These are phyloP conservation scores for Apiotrichum porosum DNA, from an alignment of 1,284 basidiomycete genomes.

Conservation along the genomic window DNA sequence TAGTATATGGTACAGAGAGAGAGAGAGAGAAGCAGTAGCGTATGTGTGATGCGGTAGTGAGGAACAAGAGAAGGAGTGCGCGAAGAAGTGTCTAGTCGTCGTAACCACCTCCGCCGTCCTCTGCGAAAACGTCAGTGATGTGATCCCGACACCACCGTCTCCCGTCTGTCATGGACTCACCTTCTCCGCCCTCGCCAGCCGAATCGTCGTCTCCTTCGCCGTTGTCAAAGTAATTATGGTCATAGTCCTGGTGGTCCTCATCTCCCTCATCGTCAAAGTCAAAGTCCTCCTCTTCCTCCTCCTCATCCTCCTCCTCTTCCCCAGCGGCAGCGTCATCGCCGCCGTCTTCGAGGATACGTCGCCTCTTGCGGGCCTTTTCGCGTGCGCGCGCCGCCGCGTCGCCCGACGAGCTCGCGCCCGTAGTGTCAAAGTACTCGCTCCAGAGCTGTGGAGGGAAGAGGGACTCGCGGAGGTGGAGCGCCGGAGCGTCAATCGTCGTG, in stretches of 20 bases:
- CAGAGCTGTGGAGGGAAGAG: conserved; percentile 46
- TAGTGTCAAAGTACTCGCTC: conserved; percentile 41
- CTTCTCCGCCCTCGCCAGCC: conserved; percentile 40
- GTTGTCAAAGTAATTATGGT: conserved; percentile 49
- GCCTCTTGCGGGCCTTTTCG: conserved; percentile 4
- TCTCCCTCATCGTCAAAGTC: conserved; percentile 47
- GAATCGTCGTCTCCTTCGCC: conserved; percentile 47
- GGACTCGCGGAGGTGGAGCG: conserved; percentile 29
- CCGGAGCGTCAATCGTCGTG: conserved; percentile 22
- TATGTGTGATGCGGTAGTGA: too few species aligned
- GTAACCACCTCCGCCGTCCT: conserved; percentile 6
- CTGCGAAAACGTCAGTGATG: conserved; percentile 1
- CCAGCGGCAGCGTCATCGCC: conserved; percentile 3
- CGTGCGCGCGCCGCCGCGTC: not conserved
- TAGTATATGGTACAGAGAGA: too few species aligned
- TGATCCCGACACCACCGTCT: not conserved
- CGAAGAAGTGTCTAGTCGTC: conserved; percentile 5
- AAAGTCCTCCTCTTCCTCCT: conserved; percentile 21
- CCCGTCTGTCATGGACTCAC: too few species aligned
- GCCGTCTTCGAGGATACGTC: conserved; percentile 7
- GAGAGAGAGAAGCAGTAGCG: too few species aligned
- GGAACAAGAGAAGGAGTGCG: too few species aligned
- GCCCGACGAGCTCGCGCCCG: not conserved
- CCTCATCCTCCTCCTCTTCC: conserved; percentile 6
- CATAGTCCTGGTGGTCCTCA: conserved; percentile 48